Evolutionary conservation across 2,329 filamentous ascomycete species (phyloP).

Genomic region (Drechslerella dactyloides): DNA sequence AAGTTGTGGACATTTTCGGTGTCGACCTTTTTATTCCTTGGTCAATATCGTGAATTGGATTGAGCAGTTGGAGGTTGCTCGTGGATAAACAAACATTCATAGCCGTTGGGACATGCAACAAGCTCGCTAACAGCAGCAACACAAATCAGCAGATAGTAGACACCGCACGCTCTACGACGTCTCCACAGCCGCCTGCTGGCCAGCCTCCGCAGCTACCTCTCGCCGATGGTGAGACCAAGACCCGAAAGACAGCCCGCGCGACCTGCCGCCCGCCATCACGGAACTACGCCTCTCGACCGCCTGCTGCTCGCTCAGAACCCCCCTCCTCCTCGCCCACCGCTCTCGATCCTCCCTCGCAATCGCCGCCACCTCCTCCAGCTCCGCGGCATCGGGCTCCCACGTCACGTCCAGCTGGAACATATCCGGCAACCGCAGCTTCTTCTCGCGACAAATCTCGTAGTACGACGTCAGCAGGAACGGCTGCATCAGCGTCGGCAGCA

Average conservation of each 20-base stretch:
- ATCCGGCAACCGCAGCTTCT: constrained; percentile 51
- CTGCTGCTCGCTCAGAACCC: constrained; percentile 10
- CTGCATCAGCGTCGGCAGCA: constrained; percentile 55
- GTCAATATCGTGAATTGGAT: no score
- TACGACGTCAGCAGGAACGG: constrained; percentile 56
- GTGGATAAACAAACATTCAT: no score
- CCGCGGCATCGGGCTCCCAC: constrained; percentile 50
- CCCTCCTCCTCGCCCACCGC: constrained; percentile 13
- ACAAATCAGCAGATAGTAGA: no score
- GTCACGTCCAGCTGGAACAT: constrained; percentile 54
- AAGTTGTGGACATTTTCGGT: no score
- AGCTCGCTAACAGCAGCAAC: no score
- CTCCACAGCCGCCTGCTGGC: background rate
- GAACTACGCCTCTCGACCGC: constrained; percentile 2
- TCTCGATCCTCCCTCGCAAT: constrained; percentile 16
- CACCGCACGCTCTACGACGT: background rate
- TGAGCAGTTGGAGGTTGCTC: no score
- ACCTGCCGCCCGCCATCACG: constrained; percentile 9
- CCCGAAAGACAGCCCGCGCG: background rate
- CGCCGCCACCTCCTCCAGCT: constrained; percentile 18
- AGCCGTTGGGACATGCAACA: no score
- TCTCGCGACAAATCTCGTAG: constrained; percentile 55
- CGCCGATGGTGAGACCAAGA: background rate
- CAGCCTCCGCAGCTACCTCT: no score
- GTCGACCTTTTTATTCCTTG: no score